phyloP scores from a whole-genome alignment of 805 yeast species.

The Candida suzukii region DNA sequence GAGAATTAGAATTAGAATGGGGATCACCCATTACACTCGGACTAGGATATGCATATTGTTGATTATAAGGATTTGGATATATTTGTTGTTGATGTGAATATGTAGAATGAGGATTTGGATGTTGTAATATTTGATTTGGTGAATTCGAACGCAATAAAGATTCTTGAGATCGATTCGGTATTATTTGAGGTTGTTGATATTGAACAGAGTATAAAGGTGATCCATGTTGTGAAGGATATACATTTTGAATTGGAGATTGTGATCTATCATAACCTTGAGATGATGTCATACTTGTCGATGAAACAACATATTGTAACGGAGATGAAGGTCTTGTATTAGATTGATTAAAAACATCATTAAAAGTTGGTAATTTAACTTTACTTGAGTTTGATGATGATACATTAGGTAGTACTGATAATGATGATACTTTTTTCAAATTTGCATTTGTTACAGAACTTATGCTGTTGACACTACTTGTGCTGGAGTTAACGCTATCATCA shows the following conservation, averaged over 20 bases:
- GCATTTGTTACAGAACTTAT: too few species aligned
- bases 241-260: not conserved
- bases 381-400: not conserved
- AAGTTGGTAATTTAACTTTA: not conserved
- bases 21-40: not conserved
- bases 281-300: not conserved
- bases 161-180: not conserved
- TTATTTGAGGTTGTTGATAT: not conserved
- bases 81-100: slow-evolving; percentile 5
- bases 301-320: not conserved
- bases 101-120: not conserved
- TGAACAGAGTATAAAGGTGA: not conserved
- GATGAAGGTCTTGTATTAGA: not conserved
- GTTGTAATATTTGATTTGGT: too few species aligned
- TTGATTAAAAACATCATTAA: not conserved
- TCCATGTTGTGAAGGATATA: not conserved
- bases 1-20: not conserved
- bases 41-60: not conserved
- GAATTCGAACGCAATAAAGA: not conserved
- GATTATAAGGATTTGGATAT: not conserved
- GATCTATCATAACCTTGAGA: not conserved
- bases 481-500: too few species aligned
- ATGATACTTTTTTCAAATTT: too few species aligned
- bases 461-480: too few species aligned
- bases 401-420: too few species aligned